Percentiles rank a stretch among this genome's conserved stretches.
phyloP scores from a whole-genome alignment of 345 rosid species.

The Ailanthus altissimus region DNA sequence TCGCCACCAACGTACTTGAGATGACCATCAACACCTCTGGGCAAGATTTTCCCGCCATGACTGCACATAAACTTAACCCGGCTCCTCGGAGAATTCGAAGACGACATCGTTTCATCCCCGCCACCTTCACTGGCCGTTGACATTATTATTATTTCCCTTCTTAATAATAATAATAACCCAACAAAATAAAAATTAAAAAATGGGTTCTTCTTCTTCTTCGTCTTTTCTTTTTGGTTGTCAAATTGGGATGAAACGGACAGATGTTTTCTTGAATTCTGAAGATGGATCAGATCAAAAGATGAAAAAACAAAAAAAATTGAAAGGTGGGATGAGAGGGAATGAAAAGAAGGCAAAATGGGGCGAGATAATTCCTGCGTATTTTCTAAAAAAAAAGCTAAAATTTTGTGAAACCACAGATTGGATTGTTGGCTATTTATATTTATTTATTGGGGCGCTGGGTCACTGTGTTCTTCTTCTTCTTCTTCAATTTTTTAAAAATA shows the following conservation, averaged over 20 bases:
- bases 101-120: constrained; percentile 16
- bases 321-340: not conserved
- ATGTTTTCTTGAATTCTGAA: not conserved
- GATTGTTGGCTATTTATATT: not conserved
- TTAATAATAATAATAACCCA: too few species aligned
- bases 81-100: constrained; percentile 34
- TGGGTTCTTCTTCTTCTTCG: not conserved
- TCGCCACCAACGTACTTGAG: constrained; percentile 62
- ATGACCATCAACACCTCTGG: constrained; percentile 57
- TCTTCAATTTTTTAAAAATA: not conserved
- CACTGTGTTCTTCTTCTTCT: not conserved
- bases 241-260: not conserved
- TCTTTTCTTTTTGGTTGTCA: not conserved
- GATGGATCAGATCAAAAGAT: not conserved
- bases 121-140: constrained; percentile 19
- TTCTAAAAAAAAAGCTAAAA: constrained; percentile 3
- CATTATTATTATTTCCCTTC: not conserved
- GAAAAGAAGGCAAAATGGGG: not conserved
- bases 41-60: constrained; percentile 86
- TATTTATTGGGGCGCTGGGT: not conserved
- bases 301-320: not conserved
- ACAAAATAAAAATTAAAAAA: not conserved
- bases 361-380: not conserved
- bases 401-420: not conserved
- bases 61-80: constrained; percentile 80